Base-by-base conservation (phyloP, 257 asterid genomes). In the Nicotiana otophora region DNA sequence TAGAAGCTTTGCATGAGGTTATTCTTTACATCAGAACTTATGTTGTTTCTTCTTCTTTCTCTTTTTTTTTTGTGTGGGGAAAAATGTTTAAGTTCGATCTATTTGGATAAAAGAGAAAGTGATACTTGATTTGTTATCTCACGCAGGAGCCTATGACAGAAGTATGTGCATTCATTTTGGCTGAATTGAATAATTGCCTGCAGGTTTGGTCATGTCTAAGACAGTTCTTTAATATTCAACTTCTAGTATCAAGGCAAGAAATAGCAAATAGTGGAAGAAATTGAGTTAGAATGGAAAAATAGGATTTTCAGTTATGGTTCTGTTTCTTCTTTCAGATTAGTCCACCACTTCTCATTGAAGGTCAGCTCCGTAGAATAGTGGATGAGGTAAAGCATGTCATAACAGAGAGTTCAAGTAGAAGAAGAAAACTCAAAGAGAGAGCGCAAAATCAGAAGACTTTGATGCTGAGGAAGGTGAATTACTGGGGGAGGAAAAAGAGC, bases 1-100 rank as follows among this genome's bases (percentile, higher is more conserved):
- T 93, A 83, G 95, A 93, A 86, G 97, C 97, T 66, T 89, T 93
- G 61, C 97, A 93, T 80, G 90, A 91, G 97, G 97, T 93, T 82
- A 14, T 51, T 11, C 55, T 30, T 30, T 39, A 39, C 15, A 10
- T 51, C 55, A 10, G 55, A 8, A 51, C 55, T 51, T 42, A 42
- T 42, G 48, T 42, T 51, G 55, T 51, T 51, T 8, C 9, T 10
- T 51, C 4, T 51, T 51, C 8, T 11, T 51, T 9, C 4, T 10
- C 8, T 42, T 0, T 4, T 4, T 33, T 33, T 5, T 33, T 33
- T 4, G 4, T 4, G 36, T 4, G 4, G 36, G 1, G 36, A 0
- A 4, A 33, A 33, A 4, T 33, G 36, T 33, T 33, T 33, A 33
- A 33, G 36, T 33, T 42, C 98, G 97, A 34, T 33, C 36, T 4